These are phyloP conservation scores for Trichoderma reesei DNA, from an alignment of 495 filamentous ascomycete species.

Conservation along the genomic window DNA sequence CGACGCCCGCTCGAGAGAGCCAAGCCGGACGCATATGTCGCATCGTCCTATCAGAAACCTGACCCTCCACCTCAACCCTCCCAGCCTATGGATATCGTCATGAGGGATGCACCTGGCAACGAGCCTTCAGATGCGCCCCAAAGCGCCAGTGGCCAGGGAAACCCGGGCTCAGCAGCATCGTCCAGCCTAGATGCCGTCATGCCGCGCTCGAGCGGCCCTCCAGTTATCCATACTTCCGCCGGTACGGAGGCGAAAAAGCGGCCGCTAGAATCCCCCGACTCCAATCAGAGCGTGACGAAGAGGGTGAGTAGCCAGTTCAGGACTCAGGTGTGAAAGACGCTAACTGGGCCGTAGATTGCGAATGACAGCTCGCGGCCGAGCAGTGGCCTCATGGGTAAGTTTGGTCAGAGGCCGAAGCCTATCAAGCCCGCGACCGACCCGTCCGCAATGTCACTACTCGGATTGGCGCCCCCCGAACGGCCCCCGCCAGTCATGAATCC, in stretches of 20 bases:
- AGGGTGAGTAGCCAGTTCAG: conserved; percentile 19
- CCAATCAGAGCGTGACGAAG: conserved; percentile 21
- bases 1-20: conserved; percentile 23
- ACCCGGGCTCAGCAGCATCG: background rate
- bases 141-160: background rate
- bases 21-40: conserved; percentile 9
- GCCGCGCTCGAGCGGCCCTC: background rate
- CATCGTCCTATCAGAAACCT: conserved; percentile 4
- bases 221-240: conserved; percentile 6
- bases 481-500: conserved; percentile 6
- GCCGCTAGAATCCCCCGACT: conserved; percentile 19
- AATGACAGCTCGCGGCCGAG: conserved; percentile 13
- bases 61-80: background rate
- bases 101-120: conserved; percentile 19
- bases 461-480: conserved; percentile 15
- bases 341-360: conserved; percentile 13
- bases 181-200: background rate
- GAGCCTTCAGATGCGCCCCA: background rate
- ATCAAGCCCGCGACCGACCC: conserved; percentile 17
- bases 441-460: conserved; percentile 22
- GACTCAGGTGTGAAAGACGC: background rate
- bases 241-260: conserved; percentile 18
- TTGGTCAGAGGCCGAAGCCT: conserved; percentile 16
- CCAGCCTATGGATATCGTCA: conserved; percentile 20
- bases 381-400: conserved; percentile 8